These are phyloP conservation scores for Phaeosphaeriaceae sp. DNA, from an alignment of 2,329 filamentous ascomycete genomes.

Conservation along the genomic window DNA sequence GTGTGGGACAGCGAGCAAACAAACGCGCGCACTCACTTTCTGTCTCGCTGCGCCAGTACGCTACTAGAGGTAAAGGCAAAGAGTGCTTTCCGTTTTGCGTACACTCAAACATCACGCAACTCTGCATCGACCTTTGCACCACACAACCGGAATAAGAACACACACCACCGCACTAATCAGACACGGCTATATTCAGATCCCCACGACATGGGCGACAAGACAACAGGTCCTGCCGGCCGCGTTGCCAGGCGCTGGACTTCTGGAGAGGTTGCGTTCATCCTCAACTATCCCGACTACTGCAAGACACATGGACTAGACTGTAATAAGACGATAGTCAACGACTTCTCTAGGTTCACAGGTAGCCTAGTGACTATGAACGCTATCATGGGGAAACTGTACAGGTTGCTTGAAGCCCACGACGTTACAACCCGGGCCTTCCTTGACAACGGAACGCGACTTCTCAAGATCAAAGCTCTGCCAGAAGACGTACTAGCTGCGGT, in stretches of 20 bases:
- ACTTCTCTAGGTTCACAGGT: neutral
- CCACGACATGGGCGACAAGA: too few species aligned
- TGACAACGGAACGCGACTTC: neutral
- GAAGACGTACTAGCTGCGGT: neutral
- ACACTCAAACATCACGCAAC: too few species aligned
- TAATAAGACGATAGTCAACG: neutral
- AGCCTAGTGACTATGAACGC: neutral
- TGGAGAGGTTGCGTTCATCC: conserved; percentile 5
- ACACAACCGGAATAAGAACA: too few species aligned
- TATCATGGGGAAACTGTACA: neutral
- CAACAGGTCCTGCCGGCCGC: neutral
- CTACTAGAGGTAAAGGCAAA: too few species aligned
- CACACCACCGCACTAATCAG: too few species aligned
- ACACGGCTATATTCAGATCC: too few species aligned
- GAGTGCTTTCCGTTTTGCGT: too few species aligned
- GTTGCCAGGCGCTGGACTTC: neutral
- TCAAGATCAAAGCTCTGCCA: neutral
- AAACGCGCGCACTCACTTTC: too few species aligned
- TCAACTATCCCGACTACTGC: conserved; percentile 8
- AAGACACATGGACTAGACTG: neutral
- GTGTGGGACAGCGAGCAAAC: too few species aligned
- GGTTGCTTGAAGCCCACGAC: neutral
- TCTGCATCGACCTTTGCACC: too few species aligned
- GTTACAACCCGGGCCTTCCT: neutral
- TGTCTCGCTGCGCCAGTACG: neutral